These are phyloP conservation scores for Chalciporus piperatus DNA, from an alignment of 768 basidiomycete species.

Conservation along the genomic window DNA sequence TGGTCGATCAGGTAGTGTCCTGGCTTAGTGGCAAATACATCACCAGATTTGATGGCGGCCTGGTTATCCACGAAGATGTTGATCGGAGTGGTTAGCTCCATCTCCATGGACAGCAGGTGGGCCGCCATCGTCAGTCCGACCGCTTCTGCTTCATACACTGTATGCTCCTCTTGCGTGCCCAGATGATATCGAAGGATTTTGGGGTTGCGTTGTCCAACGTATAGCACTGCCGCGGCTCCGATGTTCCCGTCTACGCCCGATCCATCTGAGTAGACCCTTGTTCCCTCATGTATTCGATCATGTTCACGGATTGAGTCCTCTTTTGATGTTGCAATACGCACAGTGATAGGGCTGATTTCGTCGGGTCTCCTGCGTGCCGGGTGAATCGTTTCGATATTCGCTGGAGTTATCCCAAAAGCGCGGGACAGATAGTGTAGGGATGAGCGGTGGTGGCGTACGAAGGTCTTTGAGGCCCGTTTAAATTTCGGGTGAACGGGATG, in stretches of 20 bases:
- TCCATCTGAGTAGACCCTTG: background rate
- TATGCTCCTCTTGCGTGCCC: constrained; percentile 8
- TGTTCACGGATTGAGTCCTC: background rate
- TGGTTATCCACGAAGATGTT: constrained; percentile 3
- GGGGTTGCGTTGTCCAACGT: background rate
- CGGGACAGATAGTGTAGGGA: background rate
- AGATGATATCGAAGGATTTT: constrained; percentile 5
- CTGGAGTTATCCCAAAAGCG: background rate
- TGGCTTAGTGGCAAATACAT: background rate
- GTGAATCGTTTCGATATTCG: background rate
- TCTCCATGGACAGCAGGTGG: background rate
- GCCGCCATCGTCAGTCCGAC: constrained; percentile 1
- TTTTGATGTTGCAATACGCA: background rate
- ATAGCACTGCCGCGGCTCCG: background rate
- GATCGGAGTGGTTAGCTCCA: background rate
- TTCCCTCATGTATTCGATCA: background rate
- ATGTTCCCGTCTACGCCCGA: background rate
- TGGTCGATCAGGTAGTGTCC: background rate
- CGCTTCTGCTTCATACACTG: background rate
- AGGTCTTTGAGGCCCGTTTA: background rate
- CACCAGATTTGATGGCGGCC: background rate
- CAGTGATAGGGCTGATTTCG: background rate
- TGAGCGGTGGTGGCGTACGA: background rate
- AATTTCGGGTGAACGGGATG: background rate
- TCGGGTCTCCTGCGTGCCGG: background rate